These are phyloP conservation scores for Sphaerostilbella broomeana DNA, from an alignment of 2,329 filamentous ascomycete species.

Conservation along the genomic window DNA sequence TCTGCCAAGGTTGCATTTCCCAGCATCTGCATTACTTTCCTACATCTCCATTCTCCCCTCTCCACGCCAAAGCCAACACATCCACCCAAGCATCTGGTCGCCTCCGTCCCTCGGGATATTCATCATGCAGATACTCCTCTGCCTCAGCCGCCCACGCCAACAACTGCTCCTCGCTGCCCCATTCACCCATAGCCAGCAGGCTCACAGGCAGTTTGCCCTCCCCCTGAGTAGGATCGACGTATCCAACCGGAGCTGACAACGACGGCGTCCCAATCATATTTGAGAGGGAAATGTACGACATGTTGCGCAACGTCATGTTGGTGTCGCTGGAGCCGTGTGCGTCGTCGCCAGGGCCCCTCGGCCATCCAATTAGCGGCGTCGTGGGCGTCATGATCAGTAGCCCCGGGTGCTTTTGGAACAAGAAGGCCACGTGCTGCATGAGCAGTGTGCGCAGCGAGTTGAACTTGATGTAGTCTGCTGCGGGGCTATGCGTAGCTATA, in stretches of 20 bases:
- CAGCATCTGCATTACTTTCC: not conserved
- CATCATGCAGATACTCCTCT: slow-evolving; percentile 48
- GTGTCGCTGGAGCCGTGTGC: slow-evolving; percentile 69
- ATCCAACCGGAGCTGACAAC: slow-evolving; percentile 69
- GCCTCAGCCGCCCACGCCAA: slow-evolving; percentile 53
- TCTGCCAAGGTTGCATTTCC: no score
- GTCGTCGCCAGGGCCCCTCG: slow-evolving; percentile 50
- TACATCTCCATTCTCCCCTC: not conserved
- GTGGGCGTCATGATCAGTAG: slow-evolving; percentile 76
- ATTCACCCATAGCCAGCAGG: slow-evolving; percentile 58
- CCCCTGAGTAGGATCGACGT: slow-evolving; percentile 50
- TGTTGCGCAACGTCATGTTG: slow-evolving; percentile 65
- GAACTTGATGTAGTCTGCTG: slow-evolving; percentile 63
- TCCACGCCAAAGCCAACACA: slow-evolving; percentile 35
- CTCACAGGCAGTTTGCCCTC: slow-evolving; percentile 55
- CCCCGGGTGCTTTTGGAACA: slow-evolving; percentile 66
- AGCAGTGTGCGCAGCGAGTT: slow-evolving; percentile 67
- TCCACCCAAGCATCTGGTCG: slow-evolving; percentile 53
- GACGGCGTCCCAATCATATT: slow-evolving; percentile 77
- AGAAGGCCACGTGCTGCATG: slow-evolving; percentile 68
- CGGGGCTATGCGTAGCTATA: slow-evolving; percentile 57
- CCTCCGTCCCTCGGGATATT: slow-evolving; percentile 41
- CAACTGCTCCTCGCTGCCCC: slow-evolving; percentile 59
- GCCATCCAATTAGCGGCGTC: slow-evolving; percentile 69
- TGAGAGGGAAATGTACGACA: slow-evolving; percentile 81